Percentiles rank a stretch among this genome's conserved stretches.
These are phyloP conservation scores for Murraya paniculata DNA, from an alignment of 345 rosid genomes.

Conservation along the genomic window DNA sequence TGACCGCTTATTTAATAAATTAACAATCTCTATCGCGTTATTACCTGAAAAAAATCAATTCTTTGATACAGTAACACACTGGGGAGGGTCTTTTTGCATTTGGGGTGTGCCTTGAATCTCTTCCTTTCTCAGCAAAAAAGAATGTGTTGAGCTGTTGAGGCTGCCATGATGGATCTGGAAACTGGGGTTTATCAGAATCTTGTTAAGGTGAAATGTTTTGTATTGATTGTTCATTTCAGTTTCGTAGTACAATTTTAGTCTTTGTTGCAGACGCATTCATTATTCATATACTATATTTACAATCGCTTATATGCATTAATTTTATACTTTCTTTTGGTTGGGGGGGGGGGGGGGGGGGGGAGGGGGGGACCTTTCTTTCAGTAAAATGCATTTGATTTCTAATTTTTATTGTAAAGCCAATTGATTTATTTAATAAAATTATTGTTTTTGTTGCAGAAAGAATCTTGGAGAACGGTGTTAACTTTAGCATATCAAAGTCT, in stretches of 20 bases:
- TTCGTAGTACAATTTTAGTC: conserved; percentile 9
- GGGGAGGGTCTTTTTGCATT: conserved; percentile 18
- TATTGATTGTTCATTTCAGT: neutral
- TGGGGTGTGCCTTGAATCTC: conserved; percentile 30
- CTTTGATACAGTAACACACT: neutral
- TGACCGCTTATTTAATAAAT: neutral
- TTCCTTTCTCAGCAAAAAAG: conserved; percentile 25
- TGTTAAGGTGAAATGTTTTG: conserved; percentile 46
- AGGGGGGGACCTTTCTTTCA: no score
- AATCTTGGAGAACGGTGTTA: conserved; percentile 79
- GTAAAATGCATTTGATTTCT: neutral
- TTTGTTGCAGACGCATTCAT: conserved; percentile 22
- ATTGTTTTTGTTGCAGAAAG: conserved; percentile 44
- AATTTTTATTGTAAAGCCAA: neutral
- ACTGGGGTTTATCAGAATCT: conserved; percentile 37
- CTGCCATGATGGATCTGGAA: conserved; percentile 63
- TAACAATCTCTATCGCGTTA: neutral
- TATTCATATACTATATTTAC: neutral
- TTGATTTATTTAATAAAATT: conserved; percentile 1
- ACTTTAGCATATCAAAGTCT: conserved; percentile 80
- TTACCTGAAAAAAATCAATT: neutral
- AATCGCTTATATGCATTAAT: no score
- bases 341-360: no score
- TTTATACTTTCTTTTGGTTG: no score
- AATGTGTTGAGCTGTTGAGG: conserved; percentile 25